These are phyloP conservation scores for Pachysandra terminalis DNA, from an alignment of 164 flowering plant genomes.

Conservation along the genomic window DNA sequence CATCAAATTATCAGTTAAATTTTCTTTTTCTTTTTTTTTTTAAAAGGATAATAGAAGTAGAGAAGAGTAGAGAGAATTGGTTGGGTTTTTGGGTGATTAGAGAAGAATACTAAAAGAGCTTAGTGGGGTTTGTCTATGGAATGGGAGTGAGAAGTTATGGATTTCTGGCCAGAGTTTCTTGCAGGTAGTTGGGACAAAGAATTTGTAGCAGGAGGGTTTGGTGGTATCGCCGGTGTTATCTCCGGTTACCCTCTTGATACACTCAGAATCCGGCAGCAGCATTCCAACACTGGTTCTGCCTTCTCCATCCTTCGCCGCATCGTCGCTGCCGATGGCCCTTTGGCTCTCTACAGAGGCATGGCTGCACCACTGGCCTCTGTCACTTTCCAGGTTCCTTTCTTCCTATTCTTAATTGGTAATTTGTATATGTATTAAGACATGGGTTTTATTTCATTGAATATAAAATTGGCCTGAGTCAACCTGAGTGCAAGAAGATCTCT, in stretches of 20 bases:
- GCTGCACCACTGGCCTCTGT: constrained; percentile 83
- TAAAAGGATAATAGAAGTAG: not conserved
- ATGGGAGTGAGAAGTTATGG: constrained; percentile 41
- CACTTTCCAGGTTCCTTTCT: constrained; percentile 63
- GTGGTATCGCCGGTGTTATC: constrained; percentile 78
- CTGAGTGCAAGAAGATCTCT: not conserved
- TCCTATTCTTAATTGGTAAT: not conserved
- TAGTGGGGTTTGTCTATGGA: constrained; percentile 4
- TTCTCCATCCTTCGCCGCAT: constrained; percentile 42
- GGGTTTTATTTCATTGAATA: too few relatives aligned
- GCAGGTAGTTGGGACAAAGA: constrained; percentile 85
- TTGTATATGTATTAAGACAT: too few relatives aligned
- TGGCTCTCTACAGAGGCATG: constrained; percentile 83
- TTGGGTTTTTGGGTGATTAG: not conserved
- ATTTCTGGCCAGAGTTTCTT: constrained; percentile 90
- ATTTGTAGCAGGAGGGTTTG: constrained; percentile 86
- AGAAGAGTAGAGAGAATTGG: not conserved
- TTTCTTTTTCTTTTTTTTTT: too few relatives aligned
- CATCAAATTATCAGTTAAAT: too few relatives aligned
- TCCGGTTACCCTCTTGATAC: constrained; percentile 91
- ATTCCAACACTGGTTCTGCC: constrained; percentile 51
- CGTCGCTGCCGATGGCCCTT: constrained; percentile 53
- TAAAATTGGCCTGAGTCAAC: not conserved
- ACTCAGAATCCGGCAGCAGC: constrained; percentile 65
- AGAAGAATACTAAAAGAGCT: not conserved